Evolutionary conservation across 2,329 filamentous ascomycete species (phyloP).

Genomic region (Hypoxylon sp.): DNA sequence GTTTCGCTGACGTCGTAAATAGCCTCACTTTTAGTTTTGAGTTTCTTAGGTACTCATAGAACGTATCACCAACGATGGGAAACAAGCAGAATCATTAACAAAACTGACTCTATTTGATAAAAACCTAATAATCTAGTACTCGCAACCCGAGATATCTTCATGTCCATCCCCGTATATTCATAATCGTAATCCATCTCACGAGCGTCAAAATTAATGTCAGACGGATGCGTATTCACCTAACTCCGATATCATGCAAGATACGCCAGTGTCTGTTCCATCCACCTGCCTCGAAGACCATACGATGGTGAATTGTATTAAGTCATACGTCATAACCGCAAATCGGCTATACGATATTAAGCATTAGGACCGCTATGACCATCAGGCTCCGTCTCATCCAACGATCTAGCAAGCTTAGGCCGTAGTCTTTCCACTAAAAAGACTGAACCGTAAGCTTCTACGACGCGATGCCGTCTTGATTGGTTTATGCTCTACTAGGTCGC

Average conservation of each 20-base stretch:
- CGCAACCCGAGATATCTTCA: no score
- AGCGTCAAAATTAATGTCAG: slow-evolving; percentile 11
- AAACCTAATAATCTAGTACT: no score
- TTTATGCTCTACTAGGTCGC: slow-evolving; percentile 36
- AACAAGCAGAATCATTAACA: no score
- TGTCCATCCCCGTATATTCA: no score
- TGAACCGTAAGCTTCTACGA: slow-evolving; percentile 44
- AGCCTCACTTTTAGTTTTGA: no score
- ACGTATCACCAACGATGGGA: no score
- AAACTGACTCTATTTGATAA: no score
- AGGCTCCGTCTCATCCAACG: slow-evolving; percentile 1
- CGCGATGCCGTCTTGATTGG: slow-evolving; percentile 39
- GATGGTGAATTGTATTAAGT: no score
- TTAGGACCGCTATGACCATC: neutral
- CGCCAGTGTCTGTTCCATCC: slow-evolving; percentile 14
- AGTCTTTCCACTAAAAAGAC: slow-evolving; percentile 41
- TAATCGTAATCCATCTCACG: slow-evolving; percentile 8
- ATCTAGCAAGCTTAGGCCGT: slow-evolving; percentile 10
- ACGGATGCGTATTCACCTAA: slow-evolving; percentile 11
- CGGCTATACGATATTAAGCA: no score
- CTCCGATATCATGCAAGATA: slow-evolving; percentile 29
- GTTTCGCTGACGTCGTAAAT: no score
- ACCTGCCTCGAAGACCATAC: no score
- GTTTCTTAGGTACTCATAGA: no score
- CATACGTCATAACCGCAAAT: neutral